Base-by-base conservation (phyloP, 1,284 basidiomycete genomes). In the Tranzscheliella williamsii region DNA sequence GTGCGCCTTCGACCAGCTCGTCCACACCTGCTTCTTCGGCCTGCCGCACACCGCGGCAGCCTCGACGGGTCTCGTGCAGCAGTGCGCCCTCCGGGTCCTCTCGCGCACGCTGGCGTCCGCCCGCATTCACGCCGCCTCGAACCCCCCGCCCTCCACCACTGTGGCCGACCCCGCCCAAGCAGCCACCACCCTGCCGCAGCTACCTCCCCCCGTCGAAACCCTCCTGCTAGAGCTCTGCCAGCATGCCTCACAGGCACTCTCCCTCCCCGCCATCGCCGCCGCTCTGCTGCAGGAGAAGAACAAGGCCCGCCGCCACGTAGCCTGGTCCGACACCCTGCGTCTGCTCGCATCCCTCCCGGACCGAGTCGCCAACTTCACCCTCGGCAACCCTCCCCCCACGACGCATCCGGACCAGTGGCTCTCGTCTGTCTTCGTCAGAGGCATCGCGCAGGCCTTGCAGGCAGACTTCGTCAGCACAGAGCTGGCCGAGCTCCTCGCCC, bases 281-380 rank as follows among this genome's bases (percentile, higher is more conserved):
- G 29, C 38, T 1, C 39, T 37, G 1, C 5, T 20, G 4, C 16
- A 20, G 3, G 42, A 53, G 6, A 13, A 12, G 11, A 63, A 63
- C 26, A 5, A 5, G 8, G 60, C 60, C 2, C 13, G 53, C 4
- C 37, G 48, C 0, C 42, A 38, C 4, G 49, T 63, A 4, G 21
- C 27, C 2, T 63, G 60, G 53, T 20, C n/a, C 12, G 60, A 63
- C 13, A 37, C 49, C 2, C 32, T 63, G 15, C 33, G 60, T 1
- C 20, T 56, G 16, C 17, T 43, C 5, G 18, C 34, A 2, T 29
- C 42, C 2, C 4, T 63, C 3, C 53, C 60, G 2, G 60, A 63
- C 18, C 44, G 60, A 3, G 23, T 63, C 13, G 60, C 60, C 0
- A 63, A 63, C 30, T 42, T 42, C 4, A 57, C 42, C 4, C 26